Evolutionary conservation across 768 basidiomycete genomes (phyloP).

Genomic region (Kwoniella europaea): DNA sequence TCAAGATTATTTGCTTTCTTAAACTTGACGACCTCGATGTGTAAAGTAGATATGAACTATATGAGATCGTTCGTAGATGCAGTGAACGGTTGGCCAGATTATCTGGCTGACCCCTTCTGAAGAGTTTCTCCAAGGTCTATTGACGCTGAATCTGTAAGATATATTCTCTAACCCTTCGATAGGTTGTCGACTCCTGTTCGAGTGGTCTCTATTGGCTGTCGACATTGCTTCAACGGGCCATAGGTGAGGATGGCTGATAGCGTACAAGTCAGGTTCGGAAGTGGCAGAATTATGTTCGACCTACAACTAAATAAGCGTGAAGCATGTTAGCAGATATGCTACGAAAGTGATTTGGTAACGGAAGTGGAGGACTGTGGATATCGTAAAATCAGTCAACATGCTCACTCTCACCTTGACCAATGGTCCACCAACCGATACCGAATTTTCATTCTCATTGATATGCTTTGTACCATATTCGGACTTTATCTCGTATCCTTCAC

Average conservation of each 20-base stretch:
- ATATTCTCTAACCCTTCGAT: background rate
- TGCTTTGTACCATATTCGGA: background rate
- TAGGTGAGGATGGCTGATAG: conserved; percentile 11
- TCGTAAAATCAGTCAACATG: background rate
- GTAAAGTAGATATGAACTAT: too few relatives aligned
- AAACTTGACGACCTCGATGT: too few relatives aligned
- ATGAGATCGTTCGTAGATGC: too few relatives aligned
- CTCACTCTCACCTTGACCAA: conserved; percentile 24
- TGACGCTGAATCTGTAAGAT: too few relatives aligned
- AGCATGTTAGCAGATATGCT: background rate
- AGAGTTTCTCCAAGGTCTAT: too few relatives aligned
- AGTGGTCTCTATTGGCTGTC: conserved; percentile 9
- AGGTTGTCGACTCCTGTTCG: background rate
- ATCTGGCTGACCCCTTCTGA: too few relatives aligned
- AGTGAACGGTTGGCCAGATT: too few relatives aligned
- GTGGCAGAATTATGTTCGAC: conserved; percentile 9
- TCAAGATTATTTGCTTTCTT: too few relatives aligned
- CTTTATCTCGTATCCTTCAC: background rate
- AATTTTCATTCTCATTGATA: background rate
- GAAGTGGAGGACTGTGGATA: too few relatives aligned
- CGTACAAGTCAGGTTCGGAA: conserved; percentile 11
- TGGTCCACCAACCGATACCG: conserved; percentile 7
- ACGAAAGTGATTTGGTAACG: too few relatives aligned
- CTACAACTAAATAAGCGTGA: background rate
- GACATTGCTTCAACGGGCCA: background rate